Conservation (phyloP, 2,329 filamentous ascomycete genomes). For the Sporothrix sp. region DNA sequence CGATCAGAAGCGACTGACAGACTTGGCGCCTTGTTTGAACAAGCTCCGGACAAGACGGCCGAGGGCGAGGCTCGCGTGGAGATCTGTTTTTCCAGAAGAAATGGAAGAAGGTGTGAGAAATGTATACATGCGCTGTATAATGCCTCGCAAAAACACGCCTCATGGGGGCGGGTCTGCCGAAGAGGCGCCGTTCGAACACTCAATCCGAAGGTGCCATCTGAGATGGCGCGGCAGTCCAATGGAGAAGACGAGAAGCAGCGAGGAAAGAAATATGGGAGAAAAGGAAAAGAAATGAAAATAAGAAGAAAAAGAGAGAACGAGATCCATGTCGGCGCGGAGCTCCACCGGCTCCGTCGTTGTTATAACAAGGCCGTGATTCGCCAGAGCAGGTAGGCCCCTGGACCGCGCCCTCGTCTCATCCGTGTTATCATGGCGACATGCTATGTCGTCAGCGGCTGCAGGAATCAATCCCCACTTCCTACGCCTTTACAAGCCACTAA, state of each 20-base stretch:
- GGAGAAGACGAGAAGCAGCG: not conserved
- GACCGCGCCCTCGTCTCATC: not conserved
- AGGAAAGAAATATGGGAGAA: no score
- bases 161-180: conserved; percentile 3
- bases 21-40: not conserved
- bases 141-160: not conserved
- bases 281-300: not conserved
- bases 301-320: not conserved
- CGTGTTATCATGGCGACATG: conserved; percentile 6
- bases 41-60: not conserved
- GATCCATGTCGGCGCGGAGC: not conserved
- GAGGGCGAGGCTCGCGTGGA: not conserved
- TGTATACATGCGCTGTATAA: no score
- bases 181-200: conserved; percentile 3
- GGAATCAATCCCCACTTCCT: no score
- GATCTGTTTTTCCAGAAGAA: not conserved
- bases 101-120: not conserved
- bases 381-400: no score
- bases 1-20: no score
- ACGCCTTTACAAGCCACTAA: no score
- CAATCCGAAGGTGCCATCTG: conserved; percentile 10
- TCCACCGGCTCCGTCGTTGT: not conserved
- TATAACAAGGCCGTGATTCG: not conserved
- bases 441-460: conserved; percentile 9
- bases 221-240: not conserved